Base-by-base conservation (phyloP, 768 basidiomycete species). In the Boletus reticuloceps region DNA sequence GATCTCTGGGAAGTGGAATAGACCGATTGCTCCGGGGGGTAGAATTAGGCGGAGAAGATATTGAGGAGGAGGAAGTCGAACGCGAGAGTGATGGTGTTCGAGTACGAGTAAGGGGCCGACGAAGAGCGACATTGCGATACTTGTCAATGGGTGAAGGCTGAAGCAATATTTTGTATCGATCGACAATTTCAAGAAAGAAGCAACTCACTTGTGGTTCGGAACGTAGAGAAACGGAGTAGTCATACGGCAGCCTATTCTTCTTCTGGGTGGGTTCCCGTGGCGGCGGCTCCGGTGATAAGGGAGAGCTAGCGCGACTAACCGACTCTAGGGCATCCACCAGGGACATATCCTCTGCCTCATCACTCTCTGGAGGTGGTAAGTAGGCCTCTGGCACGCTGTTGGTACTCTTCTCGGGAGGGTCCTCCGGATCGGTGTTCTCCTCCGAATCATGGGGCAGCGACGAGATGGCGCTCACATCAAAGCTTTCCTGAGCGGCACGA, bases 61-160 rank as follows among this genome's bases (percentile, higher is more conserved):
- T 50, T 1, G 78, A 75, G 22, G 76, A 78, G 34, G 83, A 77
- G 34, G 82, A 79, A 1, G 79, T 77, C 1, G 84, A 86, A 48
- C 79, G 80, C 9, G 87, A 80, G 10, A 89, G 74, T 2, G 86
- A 88, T 6, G 87, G 87, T 6, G 86, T 88, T 27, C 86, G 82
- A 19, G 76, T 74, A 29, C 83, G 78, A 19, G 76, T 63, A 37
- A 77, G 64, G 17, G 81, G 77, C 53, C 77, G 78, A 32, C 86
- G 81, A 47, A 85, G 58, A 13, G 80, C 78, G 27, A 88, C 81
- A 62, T 88, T 84, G 11, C 83, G 82, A 66, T 78, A 84, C 57
- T 81, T 86, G 57, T 84, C 79, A 40, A 79, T 75, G 13, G 85
- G 83, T 13, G 86, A 86, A 13, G 76, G 71, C 86, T 89, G n/a